Conservation (phyloP, 768 basidiomycete genomes). For the Amanita jacksonii region DNA sequence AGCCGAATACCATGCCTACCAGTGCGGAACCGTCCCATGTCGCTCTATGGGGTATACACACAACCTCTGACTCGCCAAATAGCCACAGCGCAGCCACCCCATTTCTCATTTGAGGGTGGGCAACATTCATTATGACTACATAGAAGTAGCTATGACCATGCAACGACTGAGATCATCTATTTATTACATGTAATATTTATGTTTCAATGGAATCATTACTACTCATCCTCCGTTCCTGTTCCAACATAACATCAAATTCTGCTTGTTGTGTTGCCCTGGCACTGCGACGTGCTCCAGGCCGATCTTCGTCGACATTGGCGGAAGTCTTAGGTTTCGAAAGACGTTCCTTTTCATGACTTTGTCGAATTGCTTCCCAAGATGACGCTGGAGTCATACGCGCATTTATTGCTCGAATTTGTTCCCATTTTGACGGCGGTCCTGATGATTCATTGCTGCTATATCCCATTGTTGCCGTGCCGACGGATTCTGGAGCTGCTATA, state of each 20-base stretch:
- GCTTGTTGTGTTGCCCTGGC: conserved; percentile 41
- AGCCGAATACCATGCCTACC: background rate
- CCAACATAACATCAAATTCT: conserved; percentile 48
- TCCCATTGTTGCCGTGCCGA: background rate
- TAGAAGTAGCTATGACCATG: too few species aligned
- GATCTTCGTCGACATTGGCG: conserved; percentile 6
- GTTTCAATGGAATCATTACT: conserved; percentile 9
- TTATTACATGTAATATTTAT: conserved; percentile 9
- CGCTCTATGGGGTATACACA: background rate
- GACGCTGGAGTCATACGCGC: conserved; percentile 33
- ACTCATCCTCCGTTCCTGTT: conserved; percentile 42
- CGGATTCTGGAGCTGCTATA: background rate
- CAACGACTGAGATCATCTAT: conserved; percentile 10
- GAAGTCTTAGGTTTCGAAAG: conserved; percentile 13
- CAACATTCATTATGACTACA: too few species aligned
- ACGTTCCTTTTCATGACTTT: conserved; percentile 37
- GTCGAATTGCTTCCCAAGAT: conserved; percentile 61
- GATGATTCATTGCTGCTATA: conserved; percentile 10
- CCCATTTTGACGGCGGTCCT: conserved; percentile 41
- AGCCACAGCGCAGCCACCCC: background rate
- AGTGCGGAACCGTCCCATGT: background rate
- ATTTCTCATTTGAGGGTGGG: background rate
- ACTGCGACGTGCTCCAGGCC: conserved; percentile 11
- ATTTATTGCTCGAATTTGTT: conserved; percentile 53
- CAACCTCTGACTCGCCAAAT: background rate